These are phyloP conservation scores for Myriosclerotinia duriaeana DNA, from an alignment of 2,329 filamentous ascomycete genomes.

Conservation along the genomic window DNA sequence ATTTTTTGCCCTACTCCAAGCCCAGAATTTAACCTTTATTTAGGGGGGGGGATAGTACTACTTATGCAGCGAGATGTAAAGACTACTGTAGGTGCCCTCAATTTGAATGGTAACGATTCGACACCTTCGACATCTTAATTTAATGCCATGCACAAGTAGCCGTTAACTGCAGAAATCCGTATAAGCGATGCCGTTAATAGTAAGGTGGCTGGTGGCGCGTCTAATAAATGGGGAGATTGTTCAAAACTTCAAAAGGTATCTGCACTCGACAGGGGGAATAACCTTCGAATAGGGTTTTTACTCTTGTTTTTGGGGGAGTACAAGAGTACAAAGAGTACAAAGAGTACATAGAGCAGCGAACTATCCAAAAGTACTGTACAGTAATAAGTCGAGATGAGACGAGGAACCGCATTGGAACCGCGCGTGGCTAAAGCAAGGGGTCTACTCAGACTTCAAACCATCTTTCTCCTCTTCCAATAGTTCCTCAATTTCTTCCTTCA, in stretches of 20 bases:
- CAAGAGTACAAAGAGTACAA: not conserved
- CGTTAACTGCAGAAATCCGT: conserved; percentile 12
- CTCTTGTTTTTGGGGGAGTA: not conserved
- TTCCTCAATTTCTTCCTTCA: not conserved
- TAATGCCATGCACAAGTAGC: conserved; percentile 13
- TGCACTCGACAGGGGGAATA: conserved; percentile 21
- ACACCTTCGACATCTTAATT: not conserved
- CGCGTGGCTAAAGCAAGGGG: conserved; percentile 20
- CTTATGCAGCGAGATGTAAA: conserved; percentile 11
- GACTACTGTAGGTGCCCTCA: conserved; percentile 18
- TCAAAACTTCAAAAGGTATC: not conserved
- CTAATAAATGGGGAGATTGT: conserved; percentile 17
- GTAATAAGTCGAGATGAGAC: no score
- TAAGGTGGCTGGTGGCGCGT: conserved; percentile 21
- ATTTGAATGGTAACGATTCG: conserved; percentile 15
- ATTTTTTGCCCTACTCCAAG: no score
- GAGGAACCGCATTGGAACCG: not conserved
- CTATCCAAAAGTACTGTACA: not conserved
- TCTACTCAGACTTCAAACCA: not conserved
- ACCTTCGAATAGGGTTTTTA: not conserved
- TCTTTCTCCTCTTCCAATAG: not conserved
- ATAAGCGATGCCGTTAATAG: conserved; percentile 17
- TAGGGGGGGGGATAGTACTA: no score
- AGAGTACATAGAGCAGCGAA: not conserved
- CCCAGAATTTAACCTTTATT: no score